phyloP scores from a whole-genome alignment of 2,329 filamentous ascomycete genomes.

The Pseudogymnoascus sp. region DNA sequence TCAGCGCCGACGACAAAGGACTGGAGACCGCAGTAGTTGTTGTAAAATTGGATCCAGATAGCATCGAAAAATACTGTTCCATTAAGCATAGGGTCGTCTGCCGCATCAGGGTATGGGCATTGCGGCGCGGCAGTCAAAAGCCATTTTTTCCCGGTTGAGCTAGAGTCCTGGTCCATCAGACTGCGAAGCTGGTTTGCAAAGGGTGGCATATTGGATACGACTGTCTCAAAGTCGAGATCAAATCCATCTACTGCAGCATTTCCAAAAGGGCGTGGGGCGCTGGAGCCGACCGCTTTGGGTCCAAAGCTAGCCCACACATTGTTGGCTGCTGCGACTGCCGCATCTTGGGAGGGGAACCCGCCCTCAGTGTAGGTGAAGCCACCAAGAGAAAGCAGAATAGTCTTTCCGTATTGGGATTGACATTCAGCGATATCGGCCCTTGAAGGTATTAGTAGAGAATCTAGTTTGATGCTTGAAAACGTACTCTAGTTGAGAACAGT shows the following conservation, averaged over 20 bases:
- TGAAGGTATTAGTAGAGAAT: slow-evolving; percentile 7
- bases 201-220: slow-evolving; percentile 50
- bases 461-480: slow-evolving; percentile 21
- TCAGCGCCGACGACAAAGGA: slow-evolving; percentile 40
- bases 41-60: slow-evolving; percentile 39
- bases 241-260: slow-evolving; percentile 63
- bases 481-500: slow-evolving; percentile 60
- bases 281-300: slow-evolving; percentile 39
- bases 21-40: slow-evolving; percentile 51
- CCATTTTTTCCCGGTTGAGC: slow-evolving; percentile 44
- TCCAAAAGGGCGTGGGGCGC: slow-evolving; percentile 59
- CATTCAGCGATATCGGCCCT: slow-evolving; percentile 49
- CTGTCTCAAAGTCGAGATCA: slow-evolving; percentile 67
- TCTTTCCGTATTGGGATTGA: slow-evolving; percentile 58
- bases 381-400: slow-evolving; percentile 65
- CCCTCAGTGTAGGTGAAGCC: slow-evolving; percentile 65
- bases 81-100: slow-evolving; percentile 51
- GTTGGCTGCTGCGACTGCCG: slow-evolving; percentile 51
- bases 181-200: slow-evolving; percentile 54
- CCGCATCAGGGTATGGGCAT: slow-evolving; percentile 58
- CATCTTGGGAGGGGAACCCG: slow-evolving; percentile 50
- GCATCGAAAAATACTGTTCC: slow-evolving; percentile 41
- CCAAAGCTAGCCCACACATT: slow-evolving; percentile 68
- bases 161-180: slow-evolving; percentile 40
- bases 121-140: slow-evolving; percentile 62